Evolutionary conservation across 2,329 filamentous ascomycete species (phyloP).

Genomic region (Hypocrella siamensis): DNA sequence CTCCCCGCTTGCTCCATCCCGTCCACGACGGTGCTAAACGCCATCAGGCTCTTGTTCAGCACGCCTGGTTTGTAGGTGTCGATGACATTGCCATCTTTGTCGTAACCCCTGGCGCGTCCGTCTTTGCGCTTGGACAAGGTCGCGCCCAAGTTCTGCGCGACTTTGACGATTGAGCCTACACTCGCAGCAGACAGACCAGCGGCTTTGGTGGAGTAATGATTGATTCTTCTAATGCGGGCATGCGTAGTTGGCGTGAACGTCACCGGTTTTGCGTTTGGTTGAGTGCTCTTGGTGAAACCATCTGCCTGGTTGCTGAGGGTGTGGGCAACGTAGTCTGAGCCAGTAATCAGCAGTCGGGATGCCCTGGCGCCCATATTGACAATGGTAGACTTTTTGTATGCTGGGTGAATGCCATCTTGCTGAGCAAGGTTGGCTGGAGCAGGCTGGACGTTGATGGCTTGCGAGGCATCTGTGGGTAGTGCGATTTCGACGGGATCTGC

Average conservation of each 20-base stretch:
- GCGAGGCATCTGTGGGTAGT: slow-evolving; percentile 49
- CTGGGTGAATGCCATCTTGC: slow-evolving; percentile 49
- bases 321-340: slow-evolving; percentile 64
- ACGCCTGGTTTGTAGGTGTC: slow-evolving; percentile 72
- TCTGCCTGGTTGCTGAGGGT: slow-evolving; percentile 65
- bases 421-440: slow-evolving; percentile 47
- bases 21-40: slow-evolving; percentile 86
- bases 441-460: slow-evolving; percentile 50
- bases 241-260: slow-evolving; percentile 80
- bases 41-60: slow-evolving; percentile 91
- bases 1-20: slow-evolving; percentile 80
- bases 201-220: slow-evolving; percentile 67
- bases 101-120: slow-evolving; percentile 41
- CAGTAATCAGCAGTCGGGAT: slow-evolving; percentile 82
- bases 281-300: slow-evolving; percentile 63
- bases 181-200: slow-evolving; percentile 73
- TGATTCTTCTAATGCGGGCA: slow-evolving; percentile 72
- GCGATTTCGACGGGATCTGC: slow-evolving; percentile 64
- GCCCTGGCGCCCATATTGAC: slow-evolving; percentile 79
- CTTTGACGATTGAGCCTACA: slow-evolving; percentile 64
- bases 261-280: slow-evolving; percentile 64
- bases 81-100: slow-evolving; percentile 51
- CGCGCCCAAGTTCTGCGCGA: slow-evolving; percentile 84
- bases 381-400: slow-evolving; percentile 76
- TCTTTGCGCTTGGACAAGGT: slow-evolving; percentile 40